Evolutionary conservation across 495 filamentous ascomycete genomes (phyloP), one percentile per base, ranked within the genome.

Genomic region (Daldinia bambusicola): DNA sequence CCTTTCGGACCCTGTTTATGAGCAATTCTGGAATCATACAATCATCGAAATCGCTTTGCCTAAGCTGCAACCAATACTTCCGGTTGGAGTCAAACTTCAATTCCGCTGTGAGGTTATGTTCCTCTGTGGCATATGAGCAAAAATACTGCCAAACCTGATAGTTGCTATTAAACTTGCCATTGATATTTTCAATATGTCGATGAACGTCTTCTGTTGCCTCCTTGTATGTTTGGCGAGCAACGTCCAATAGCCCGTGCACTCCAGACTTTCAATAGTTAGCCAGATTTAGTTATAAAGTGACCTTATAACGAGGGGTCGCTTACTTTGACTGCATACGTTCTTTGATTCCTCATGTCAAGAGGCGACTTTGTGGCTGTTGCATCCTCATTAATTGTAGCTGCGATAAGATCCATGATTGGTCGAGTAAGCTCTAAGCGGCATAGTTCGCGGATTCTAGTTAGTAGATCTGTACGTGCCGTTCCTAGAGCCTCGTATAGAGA

Each of bases 251-350:
- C 31, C 92, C 92, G 74, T 94, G 93, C 18, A 95, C 89, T 8
- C 92, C 92, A 60, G 92, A 89, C 91, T 94, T 70, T 16, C 20
- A 16, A 71, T 5, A 32, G 20, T 2, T 5, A 32, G 20, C 2
- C 5, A 6, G 2, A 16, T 70, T 43, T 64, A 63, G 63, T 51
- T 3, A 59, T 14, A 55, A 1, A 20, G 56, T 10, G 6, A 16
- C 13, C 59, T 2, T 58, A 58, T 41, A 12, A 57, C 9, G 53
- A 9, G 37, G 12, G 16, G 36, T 36, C 6, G 71, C 70, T 64
- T 71, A 93, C 93, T 84, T 91, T 95, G 40, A 99, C 88, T 58
- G 95, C 95, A 80, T 97, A 97, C 12, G 92, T 93, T 55, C 95
- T 85, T 77, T 99, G 96, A 72, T 98, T 96, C 57, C 94, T 87